phyloP scores from a whole-genome alignment of 768 basidiomycete genomes.

The Amanita exitialis region DNA sequence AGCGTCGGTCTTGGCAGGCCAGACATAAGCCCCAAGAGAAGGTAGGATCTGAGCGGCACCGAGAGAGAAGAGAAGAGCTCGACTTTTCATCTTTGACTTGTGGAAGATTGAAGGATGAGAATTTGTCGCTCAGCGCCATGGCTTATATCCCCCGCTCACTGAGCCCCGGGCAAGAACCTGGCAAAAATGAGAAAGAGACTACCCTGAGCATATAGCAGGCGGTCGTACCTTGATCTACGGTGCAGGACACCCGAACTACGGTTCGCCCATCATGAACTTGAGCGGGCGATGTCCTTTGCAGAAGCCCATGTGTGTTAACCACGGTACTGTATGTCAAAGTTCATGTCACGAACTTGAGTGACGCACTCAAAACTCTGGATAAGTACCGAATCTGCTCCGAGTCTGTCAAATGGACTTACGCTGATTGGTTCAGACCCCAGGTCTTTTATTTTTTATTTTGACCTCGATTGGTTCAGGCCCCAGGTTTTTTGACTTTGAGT shows the following conservation, averaged over 20 bases:
- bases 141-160: neutral
- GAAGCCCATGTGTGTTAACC: neutral
- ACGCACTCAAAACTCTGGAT: too few relatives aligned
- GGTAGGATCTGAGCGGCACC: neutral
- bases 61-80: neutral
- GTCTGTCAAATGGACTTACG: too few relatives aligned
- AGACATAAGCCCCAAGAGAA: neutral
- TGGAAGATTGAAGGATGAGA: neutral
- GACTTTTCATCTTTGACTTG: slow-evolving; percentile 2
- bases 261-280: neutral
- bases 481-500: too few relatives aligned
- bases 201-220: neutral
- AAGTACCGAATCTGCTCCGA: too few relatives aligned
- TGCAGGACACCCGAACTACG: neutral
- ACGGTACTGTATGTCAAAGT: neutral
- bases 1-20: neutral
- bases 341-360: neutral
- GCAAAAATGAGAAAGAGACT: neutral
- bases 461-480: too few relatives aligned
- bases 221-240: neutral
- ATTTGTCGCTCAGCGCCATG: neutral
- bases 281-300: too few relatives aligned
- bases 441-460: too few relatives aligned
- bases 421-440: too few relatives aligned
- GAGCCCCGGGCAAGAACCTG: neutral